Base-by-base conservation (phyloP, 805 yeast species). In the Wickerhamiella parazyma region DNA sequence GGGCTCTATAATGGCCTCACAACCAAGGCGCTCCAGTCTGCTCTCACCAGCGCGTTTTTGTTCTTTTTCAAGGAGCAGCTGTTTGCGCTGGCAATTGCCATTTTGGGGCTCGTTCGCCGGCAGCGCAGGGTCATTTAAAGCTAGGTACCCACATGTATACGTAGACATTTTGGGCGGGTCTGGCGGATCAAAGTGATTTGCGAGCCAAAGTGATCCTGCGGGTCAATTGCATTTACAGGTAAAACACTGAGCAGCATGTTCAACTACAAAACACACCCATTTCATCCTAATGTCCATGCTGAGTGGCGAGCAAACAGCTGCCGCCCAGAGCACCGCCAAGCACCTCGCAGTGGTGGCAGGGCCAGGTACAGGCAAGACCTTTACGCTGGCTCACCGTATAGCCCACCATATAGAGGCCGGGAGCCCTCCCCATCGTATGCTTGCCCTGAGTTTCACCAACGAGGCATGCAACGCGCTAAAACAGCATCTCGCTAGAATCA, bases 361-460 rank as follows among this genome's bases (percentile, higher is more conserved):
- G 0, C 81, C 81, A 0, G 81, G 81, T 1, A 75, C 81, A 0
- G 79, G 79, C 26, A 89, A 89, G 59, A 89, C 98, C 1, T 78
- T 76, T 56, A 89, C 91, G 1, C 60, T 89, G 22, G 77, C 84
- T 0, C 70, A 85, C 1, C 66, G 95, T 36, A 91, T 87, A 8
- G 87, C 87, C 0, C 72, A 76, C 53, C 63, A 87, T 22, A 51
- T 87, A 6, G 47, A 72, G 3, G 58, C 69, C 28, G 60, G 68
- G 1, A 59, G 82, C 0, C 64, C 67, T 1, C 87, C 96, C 0
- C 65, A 68, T 26, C 63, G 71, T 38, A 70, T 91, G 16, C 71
- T 89, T 1, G 91, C 87, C 17, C 84, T 95, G 5, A 87, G 97
- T 0, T 89, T 89, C 64, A 89, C 97, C 10, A 82, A 83, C 53